These are phyloP conservation scores for Rhododendron williamsianum DNA, from an alignment of 148 eudicot species.

Conservation along the genomic window DNA sequence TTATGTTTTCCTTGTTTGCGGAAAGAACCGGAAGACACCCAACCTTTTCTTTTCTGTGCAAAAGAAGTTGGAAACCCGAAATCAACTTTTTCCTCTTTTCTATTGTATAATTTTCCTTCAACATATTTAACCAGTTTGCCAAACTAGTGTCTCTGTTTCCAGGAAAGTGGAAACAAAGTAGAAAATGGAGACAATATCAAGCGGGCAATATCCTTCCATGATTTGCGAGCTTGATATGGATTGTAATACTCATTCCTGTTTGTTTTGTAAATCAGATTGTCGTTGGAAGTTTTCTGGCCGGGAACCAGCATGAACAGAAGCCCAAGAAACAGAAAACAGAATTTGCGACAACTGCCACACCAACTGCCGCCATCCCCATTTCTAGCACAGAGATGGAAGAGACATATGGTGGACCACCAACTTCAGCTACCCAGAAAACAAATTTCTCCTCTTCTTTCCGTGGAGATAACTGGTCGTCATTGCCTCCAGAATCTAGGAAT, in stretches of 20 bases:
- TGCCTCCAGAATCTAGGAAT: conserved; percentile 36
- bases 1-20: neutral
- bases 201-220: neutral
- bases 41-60: neutral
- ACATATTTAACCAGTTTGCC: neutral
- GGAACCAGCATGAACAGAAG: conserved; percentile 74
- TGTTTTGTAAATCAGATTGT: conserved; percentile 49
- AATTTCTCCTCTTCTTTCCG: conserved; percentile 33
- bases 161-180: neutral
- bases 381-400: conserved; percentile 47
- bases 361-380: conserved; percentile 41
- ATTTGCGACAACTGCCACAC: conserved; percentile 26
- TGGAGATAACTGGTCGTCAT: conserved; percentile 49
- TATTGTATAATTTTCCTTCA: neutral
- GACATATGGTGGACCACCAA: conserved; percentile 25
- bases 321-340: conserved; percentile 73
- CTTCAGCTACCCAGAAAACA: conserved; percentile 27
- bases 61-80: neutral
- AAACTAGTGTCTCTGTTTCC: neutral
- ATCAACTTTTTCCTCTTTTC: neutral
- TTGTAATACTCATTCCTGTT: neutral
- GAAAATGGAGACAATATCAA: neutral
- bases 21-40: neutral
- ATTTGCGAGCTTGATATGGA: neutral
- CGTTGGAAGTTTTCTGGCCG: conserved; percentile 85